A percentile compares a stretch with the other conserved stretches of the same genome.
Conservation (phyloP, 306 rosid species). For the Lithocarpus polystachyus region DNA sequence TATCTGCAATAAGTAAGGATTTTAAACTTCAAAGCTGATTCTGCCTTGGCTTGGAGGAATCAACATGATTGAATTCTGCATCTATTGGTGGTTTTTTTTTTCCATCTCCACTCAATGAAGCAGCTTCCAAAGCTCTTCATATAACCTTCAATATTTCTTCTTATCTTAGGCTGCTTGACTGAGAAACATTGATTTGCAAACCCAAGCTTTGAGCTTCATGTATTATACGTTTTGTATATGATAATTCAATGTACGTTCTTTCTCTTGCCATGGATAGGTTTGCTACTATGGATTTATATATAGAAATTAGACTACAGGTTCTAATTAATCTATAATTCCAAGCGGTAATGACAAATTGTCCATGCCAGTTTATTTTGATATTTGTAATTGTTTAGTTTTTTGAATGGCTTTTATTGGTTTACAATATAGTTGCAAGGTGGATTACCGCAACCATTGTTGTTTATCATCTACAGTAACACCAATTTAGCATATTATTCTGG, state of each 20-base stretch:
- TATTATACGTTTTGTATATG: background rate
- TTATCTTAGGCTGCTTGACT: background rate
- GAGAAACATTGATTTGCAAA: background rate
- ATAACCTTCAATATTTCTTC: background rate
- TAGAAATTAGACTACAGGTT: background rate
- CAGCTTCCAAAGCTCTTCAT: background rate
- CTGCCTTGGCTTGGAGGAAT: slow-evolving; percentile 11
- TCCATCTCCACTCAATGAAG: background rate
- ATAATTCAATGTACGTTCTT: background rate
- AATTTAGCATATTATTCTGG: too few species aligned
- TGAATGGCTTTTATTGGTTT: background rate
- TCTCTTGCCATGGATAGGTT: background rate
- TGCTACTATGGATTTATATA: background rate
- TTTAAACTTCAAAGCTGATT: background rate
- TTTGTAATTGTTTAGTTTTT: background rate
- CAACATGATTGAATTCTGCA: background rate
- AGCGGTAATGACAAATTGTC: background rate
- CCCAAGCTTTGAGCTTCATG: background rate
- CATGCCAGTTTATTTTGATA: background rate
- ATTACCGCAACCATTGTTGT: background rate
- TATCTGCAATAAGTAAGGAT: slow-evolving; percentile 42
- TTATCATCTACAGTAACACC: too few species aligned
- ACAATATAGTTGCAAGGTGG: background rate
- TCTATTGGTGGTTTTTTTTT: background rate
- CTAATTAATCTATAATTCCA: background rate